Evolutionary conservation across 2,329 filamentous ascomycete species (phyloP).

Genomic region (Biscogniauxia marginata): DNA sequence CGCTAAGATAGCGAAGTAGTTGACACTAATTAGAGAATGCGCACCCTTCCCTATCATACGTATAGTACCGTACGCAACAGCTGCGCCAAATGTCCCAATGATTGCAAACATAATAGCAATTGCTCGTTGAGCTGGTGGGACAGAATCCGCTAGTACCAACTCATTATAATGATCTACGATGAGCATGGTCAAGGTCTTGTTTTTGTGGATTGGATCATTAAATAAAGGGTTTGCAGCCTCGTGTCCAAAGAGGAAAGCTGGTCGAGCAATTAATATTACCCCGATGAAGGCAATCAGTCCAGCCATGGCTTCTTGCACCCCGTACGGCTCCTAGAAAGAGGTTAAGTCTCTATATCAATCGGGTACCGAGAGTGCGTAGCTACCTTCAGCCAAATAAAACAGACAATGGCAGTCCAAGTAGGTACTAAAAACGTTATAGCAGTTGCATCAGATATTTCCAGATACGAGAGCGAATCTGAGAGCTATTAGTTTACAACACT

Average conservation of each 20-base stretch:
- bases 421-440: constrained; percentile 79
- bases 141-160: constrained; percentile 25
- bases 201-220: background rate
- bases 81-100: constrained; percentile 67
- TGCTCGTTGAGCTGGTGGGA: constrained; percentile 60
- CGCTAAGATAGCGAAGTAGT: constrained; percentile 70
- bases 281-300: constrained; percentile 68
- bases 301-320: constrained; percentile 66
- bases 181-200: constrained; percentile 5
- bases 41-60: constrained; percentile 72
- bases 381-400: constrained; percentile 52
- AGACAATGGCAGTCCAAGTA: constrained; percentile 64
- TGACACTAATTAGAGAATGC: constrained; percentile 74
- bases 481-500: background rate
- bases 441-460: constrained; percentile 75
- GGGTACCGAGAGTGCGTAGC: constrained; percentile 1
- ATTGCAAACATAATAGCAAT: constrained; percentile 65
- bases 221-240: constrained; percentile 11
- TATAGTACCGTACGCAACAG: constrained; percentile 70
- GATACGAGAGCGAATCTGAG: constrained; percentile 55
- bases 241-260: constrained; percentile 53
- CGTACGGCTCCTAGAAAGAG: constrained; percentile 66
- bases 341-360: background rate
- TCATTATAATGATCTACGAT: constrained; percentile 14
- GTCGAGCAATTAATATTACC: constrained; percentile 73